Evolutionary conservation across 2,329 filamentous ascomycete species (phyloP).

Genomic region (Laburnicola sp.): DNA sequence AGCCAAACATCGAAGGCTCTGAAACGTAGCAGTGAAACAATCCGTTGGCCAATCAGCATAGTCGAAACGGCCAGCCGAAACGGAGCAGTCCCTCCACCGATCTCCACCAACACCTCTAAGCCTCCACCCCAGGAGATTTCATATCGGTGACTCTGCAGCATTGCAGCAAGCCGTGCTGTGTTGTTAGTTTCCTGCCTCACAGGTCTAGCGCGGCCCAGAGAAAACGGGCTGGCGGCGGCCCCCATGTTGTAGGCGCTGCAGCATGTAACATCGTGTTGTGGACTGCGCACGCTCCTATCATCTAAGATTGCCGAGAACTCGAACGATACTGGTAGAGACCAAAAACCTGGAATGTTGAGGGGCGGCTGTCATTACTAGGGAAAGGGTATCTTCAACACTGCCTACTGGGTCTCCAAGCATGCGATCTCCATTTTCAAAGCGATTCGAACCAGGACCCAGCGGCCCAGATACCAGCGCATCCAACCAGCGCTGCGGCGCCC

Average conservation of each 20-base stretch:
- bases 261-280: neutral
- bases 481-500: conserved; percentile 45
- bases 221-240: neutral
- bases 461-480: conserved; percentile 46
- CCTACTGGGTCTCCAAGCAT: neutral
- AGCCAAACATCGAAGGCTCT: neutral
- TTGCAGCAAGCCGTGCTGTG: neutral
- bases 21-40: conserved; percentile 1
- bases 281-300: neutral
- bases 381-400: conserved; percentile 5
- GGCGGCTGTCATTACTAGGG: neutral
- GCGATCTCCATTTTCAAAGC: conserved; percentile 11
- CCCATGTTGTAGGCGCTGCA: neutral
- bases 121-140: neutral
- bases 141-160: neutral
- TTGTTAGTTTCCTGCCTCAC: neutral
- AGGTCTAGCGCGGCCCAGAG: neutral
- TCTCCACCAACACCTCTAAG: neutral
- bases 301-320: neutral
- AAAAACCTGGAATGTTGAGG: too few species aligned
- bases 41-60: neutral
- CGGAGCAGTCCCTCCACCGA: neutral
- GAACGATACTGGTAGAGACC: too few species aligned
- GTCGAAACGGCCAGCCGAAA: neutral
- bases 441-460: conserved; percentile 47